Percentiles rank a stretch among this genome's conserved stretches.
Conservation (phyloP, 495 filamentous ascomycete species). For the Aspergillus sclerotioniger region DNA sequence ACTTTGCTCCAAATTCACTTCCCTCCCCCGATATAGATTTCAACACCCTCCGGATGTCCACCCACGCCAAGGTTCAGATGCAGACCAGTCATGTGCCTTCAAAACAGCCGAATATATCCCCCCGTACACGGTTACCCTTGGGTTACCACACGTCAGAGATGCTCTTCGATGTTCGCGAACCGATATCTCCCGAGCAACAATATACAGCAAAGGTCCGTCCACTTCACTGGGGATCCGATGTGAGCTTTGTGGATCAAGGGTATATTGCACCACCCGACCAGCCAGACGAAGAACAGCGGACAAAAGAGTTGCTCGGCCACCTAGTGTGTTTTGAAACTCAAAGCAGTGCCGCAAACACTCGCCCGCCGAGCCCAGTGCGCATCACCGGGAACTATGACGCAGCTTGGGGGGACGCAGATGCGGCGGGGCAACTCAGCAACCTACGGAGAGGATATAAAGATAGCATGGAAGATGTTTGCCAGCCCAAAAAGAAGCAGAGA, state of each 20-base stretch:
- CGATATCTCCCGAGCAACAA: conserved; percentile 41
- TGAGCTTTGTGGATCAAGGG: conserved; percentile 55
- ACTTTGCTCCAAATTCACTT: conserved; percentile 33
- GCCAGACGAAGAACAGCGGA: conserved; percentile 55
- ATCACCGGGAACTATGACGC: conserved; percentile 18
- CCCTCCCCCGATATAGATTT: conserved; percentile 26
- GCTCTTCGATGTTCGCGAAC: conserved; percentile 44
- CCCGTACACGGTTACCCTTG: conserved; percentile 26
- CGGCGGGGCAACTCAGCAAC: conserved; percentile 10
- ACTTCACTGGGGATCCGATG: conserved; percentile 66
- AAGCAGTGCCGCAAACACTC: conserved; percentile 55
- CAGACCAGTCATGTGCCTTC: conserved; percentile 12
- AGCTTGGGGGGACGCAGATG: conserved; percentile 13
- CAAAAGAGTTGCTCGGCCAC: conserved; percentile 50
- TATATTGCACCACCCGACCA: conserved; percentile 54
- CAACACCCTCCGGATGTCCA: conserved; percentile 17
- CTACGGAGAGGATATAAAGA: conserved; percentile 17
- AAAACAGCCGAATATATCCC: conserved; percentile 16
- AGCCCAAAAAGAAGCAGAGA: conserved; percentile 38
- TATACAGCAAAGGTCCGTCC: conserved; percentile 35
- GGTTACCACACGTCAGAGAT: conserved; percentile 45
- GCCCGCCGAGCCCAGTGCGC: conserved; percentile 55
- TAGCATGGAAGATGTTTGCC: conserved; percentile 25
- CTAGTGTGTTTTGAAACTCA: conserved; percentile 54
- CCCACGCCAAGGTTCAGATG: conserved; percentile 18